These are phyloP conservation scores for Auricularia sp. DNA, from an alignment of 768 basidiomycete species.

Conservation along the genomic window DNA sequence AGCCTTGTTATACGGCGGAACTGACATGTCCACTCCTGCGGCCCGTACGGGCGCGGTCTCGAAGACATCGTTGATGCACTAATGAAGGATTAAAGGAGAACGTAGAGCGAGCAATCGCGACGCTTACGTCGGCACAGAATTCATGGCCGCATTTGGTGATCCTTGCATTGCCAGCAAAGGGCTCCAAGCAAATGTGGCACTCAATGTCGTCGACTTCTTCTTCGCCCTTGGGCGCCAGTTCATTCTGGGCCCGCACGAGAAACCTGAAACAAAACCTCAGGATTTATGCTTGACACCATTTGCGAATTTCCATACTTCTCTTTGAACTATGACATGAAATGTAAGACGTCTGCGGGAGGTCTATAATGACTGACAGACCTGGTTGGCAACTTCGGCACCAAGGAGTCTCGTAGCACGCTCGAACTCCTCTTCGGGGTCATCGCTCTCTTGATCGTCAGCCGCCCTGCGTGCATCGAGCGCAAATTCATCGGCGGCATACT, in stretches of 20 bases:
- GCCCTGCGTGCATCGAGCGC: background rate
- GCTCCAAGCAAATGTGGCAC: constrained; percentile 62
- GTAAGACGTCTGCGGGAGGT: background rate
- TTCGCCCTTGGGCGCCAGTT: constrained; percentile 2
- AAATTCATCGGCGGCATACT: constrained; percentile 1
- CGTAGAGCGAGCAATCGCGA: background rate
- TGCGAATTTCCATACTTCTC: background rate
- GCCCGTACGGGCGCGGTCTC: background rate
- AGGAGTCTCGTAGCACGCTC: constrained; percentile 40
- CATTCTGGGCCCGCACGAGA: background rate
- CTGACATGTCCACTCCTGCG: background rate
- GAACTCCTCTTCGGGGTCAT: constrained; percentile 44
- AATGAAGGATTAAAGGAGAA: background rate
- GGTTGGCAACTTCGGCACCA: constrained; percentile 30
- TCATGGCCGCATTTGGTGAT: constrained; percentile 60
- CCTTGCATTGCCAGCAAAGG: constrained; percentile 42
- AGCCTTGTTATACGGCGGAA: background rate
- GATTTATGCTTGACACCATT: background rate
- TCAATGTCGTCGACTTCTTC: constrained; percentile 13
- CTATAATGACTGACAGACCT: constrained; percentile 1
- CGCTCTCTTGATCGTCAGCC: constrained; percentile 34
- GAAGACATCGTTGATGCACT: constrained; percentile 9
- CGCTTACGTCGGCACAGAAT: constrained; percentile 41
- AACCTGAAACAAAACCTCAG: background rate
- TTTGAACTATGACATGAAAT: constrained; percentile 2